Conservation (phyloP, 345 rosid species). For the Trapa bicornis region DNA sequence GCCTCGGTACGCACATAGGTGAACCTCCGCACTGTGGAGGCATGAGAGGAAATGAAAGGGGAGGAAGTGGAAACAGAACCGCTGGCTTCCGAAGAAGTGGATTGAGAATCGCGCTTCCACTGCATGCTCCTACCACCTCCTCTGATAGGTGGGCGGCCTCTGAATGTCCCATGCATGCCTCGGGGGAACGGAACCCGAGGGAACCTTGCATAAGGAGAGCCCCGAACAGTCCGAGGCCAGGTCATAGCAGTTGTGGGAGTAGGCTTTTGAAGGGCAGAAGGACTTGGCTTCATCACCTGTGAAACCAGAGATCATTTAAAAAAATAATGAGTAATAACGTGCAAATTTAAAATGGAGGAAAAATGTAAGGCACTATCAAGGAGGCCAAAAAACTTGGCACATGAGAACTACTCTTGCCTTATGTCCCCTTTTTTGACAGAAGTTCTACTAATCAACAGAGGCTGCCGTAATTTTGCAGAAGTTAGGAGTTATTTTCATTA, state of each 20-base stretch:
- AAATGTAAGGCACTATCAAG: not conserved
- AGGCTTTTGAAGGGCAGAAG: slow-evolving; percentile 38
- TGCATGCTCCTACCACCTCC: slow-evolving; percentile 79
- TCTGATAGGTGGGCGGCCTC: slow-evolving; percentile 51
- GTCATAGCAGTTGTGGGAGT: slow-evolving; percentile 25
- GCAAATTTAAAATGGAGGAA: not conserved
- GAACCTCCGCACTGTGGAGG: slow-evolving; percentile 20
- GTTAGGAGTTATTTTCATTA: too few relatives aligned
- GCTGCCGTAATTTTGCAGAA: not conserved
- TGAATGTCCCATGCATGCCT: slow-evolving; percentile 41
- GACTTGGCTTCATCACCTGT: slow-evolving; percentile 70
- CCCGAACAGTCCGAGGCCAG: slow-evolving; percentile 51
- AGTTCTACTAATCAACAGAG: too few relatives aligned
- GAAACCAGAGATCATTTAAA: slow-evolving; percentile 4
- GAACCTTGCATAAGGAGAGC: slow-evolving; percentile 47
- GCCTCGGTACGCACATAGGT: slow-evolving; percentile 64
- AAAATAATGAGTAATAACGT: not conserved
- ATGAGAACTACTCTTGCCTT: too few relatives aligned
- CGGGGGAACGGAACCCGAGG: slow-evolving; percentile 47
- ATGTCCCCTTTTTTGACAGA: too few relatives aligned
- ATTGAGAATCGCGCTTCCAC: slow-evolving; percentile 79
- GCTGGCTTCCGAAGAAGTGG: slow-evolving; percentile 25
- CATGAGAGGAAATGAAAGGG: not conserved
- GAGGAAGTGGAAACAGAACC: slow-evolving; percentile 2
- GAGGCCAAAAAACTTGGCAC: too few relatives aligned